Evolutionary conservation across 2,329 filamentous ascomycete genomes (phyloP).

Genomic region (Scedosporium minutisporum): DNA sequence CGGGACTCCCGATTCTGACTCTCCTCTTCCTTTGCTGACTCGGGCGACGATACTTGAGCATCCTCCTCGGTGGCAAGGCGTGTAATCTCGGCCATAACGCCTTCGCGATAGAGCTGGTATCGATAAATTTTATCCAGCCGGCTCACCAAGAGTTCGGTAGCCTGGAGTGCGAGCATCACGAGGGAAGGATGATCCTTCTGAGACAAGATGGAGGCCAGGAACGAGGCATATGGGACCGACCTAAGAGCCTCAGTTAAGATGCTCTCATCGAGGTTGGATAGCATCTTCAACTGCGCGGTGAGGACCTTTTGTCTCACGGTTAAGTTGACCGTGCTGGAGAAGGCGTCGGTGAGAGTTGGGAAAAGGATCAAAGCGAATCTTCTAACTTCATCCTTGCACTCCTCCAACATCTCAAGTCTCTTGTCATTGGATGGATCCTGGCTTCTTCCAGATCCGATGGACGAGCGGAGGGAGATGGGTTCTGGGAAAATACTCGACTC

Average conservation of each 20-base stretch:
- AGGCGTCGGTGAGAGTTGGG: constrained; percentile 90
- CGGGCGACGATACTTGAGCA: constrained; percentile 5
- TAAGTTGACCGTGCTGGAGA: constrained; percentile 94
- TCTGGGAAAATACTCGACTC: not conserved
- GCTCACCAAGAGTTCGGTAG: constrained; percentile 76
- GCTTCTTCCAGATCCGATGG: not conserved
- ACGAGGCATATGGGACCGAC: constrained; percentile 88
- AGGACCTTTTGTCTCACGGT: constrained; percentile 92
- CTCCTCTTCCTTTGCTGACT: constrained; percentile 8
- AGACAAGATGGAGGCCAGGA: constrained; percentile 86
- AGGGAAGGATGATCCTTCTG: constrained; percentile 87
- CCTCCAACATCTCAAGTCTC: constrained; percentile 68
- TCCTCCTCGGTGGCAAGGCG: constrained; percentile 56
- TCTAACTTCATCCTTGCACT: constrained; percentile 79
- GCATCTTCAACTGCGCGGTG: constrained; percentile 93
- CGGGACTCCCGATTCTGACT: constrained; percentile 15
- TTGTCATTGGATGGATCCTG: constrained; percentile 52
- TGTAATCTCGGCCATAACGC: constrained; percentile 83
- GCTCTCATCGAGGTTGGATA: constrained; percentile 80
- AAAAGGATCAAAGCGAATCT: constrained; percentile 89
- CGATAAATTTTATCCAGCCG: constrained; percentile 81
- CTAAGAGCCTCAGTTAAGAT: constrained; percentile 80
- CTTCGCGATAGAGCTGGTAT: constrained; percentile 95
- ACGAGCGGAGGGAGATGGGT: not conserved
- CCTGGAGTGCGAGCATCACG: constrained; percentile 79